Conservation (phyloP, 345 rosid genomes). For the Isatis tinctoria region DNA sequence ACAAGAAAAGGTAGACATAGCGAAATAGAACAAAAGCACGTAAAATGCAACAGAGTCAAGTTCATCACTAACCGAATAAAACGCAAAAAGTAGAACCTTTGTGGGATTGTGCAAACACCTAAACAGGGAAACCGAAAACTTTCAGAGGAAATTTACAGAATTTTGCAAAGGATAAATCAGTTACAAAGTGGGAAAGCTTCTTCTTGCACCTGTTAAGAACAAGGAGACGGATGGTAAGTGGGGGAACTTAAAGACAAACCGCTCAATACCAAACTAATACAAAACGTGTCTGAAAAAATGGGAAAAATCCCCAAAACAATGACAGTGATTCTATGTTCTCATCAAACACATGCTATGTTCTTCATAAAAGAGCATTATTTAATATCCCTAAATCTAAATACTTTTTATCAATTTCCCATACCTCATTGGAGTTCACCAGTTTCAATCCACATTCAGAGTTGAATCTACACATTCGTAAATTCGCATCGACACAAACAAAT, state of each 20-base stretch:
- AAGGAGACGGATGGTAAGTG: not conserved
- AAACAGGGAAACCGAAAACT: not conserved
- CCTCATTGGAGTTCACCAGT: slow-evolving; percentile 9
- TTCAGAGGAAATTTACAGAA: not conserved
- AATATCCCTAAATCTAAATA: not conserved
- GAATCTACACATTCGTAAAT: slow-evolving; percentile 5
- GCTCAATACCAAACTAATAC: not conserved
- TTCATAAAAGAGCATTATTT: not conserved
- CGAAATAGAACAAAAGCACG: not conserved
- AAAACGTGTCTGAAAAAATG: not conserved
- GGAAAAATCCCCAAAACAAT: not conserved
- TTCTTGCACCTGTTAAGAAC: too few species aligned
- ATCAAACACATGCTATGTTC: not conserved
- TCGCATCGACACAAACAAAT: not conserved
- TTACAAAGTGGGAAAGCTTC: too few species aligned
- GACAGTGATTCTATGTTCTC: not conserved
- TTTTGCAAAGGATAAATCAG: too few species aligned
- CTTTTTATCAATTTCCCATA: not conserved
- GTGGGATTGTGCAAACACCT: slow-evolving; percentile 5
- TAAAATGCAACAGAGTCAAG: not conserved
- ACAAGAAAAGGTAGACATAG: not conserved
- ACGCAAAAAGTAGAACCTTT: slow-evolving; percentile 27
- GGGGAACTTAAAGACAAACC: too few species aligned
- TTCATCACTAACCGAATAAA: slow-evolving; percentile 18
- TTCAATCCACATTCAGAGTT: not conserved